phyloP scores from a whole-genome alignment of 768 basidiomycete genomes.

The Termitomyces sp. region DNA sequence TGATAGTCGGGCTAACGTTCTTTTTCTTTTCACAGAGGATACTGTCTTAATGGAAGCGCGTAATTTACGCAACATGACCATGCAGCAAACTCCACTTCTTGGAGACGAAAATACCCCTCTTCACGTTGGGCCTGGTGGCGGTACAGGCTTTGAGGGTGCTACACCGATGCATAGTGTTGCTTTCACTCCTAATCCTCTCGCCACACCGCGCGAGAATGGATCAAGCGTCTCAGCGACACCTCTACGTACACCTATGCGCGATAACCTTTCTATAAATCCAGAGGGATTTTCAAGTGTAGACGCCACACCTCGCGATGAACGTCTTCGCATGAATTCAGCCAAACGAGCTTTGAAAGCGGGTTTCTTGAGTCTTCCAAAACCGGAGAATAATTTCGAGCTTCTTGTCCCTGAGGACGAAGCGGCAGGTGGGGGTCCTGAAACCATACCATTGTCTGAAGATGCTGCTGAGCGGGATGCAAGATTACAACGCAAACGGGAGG shows the following conservation, averaged over 20 bases:
- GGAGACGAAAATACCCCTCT: conserved; percentile 98
- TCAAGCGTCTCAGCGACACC: conserved; percentile 64
- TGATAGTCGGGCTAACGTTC: not conserved
- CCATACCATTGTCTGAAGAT: conserved; percentile 51
- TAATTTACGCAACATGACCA: conserved; percentile 91
- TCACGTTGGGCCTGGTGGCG: conserved; percentile 65
- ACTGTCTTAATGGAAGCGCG: conserved; percentile 92
- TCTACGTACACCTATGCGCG: conserved; percentile 90
- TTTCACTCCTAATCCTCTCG: conserved; percentile 95
- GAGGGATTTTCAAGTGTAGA: conserved; percentile 51
- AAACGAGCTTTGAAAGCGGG: conserved; percentile 77
- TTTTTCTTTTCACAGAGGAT: conserved; percentile 59
- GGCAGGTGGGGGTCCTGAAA: conserved; percentile 46
- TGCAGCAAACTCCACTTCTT: conserved; percentile 87
- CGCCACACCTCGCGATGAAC: conserved; percentile 75
- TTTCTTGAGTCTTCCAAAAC: conserved; percentile 81
- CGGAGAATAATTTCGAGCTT: conserved; percentile 97
- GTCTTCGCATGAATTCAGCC: conserved; percentile 51
- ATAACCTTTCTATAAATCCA: conserved; percentile 86
- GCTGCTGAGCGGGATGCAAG: conserved; percentile 88
- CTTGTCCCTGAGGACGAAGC: conserved; percentile 87
- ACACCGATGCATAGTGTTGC: conserved; percentile 89
- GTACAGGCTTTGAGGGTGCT: conserved; percentile 92
- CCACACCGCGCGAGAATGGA: conserved; percentile 64
- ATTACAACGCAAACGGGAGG: conserved; percentile 58